Conservation (phyloP, 179 eudicot genomes). For the Silene coronaria region DNA sequence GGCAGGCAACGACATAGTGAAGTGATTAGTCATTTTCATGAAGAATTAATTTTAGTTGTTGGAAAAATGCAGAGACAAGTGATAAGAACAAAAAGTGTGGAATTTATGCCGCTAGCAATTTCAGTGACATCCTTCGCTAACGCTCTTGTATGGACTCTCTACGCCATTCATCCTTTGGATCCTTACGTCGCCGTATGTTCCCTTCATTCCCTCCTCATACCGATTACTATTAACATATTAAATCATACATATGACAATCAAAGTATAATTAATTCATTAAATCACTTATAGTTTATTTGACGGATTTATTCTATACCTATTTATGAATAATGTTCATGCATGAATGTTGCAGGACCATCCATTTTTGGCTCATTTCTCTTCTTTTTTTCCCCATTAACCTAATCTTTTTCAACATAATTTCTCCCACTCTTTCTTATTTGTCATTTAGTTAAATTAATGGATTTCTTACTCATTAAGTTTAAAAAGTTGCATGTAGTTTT, state of each 20-base stretch:
- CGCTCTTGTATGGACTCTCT: slow-evolving; percentile 64
- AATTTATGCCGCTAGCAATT: slow-evolving; percentile 74
- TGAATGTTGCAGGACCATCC: slow-evolving; percentile 16
- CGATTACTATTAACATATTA: no score
- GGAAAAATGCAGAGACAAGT: slow-evolving; percentile 51
- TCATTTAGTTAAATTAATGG: neutral
- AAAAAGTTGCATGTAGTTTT: neutral
- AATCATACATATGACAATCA: no score
- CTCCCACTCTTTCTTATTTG: neutral
- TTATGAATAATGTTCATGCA: neutral
- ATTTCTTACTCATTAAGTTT: slow-evolving; percentile 1
- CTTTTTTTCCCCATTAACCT: neutral
- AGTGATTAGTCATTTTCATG: neutral
- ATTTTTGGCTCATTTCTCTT: neutral
- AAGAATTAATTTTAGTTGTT: neutral
- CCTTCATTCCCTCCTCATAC: neutral
- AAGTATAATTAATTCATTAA: no score
- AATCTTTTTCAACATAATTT: neutral
- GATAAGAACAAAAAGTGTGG: slow-evolving; percentile 75
- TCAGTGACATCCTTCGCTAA: slow-evolving; percentile 66
- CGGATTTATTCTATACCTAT: no score
- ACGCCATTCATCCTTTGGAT: slow-evolving; percentile 72
- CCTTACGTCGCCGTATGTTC: slow-evolving; percentile 54
- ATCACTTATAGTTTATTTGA: no score
- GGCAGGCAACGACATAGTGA: no score